Base-by-base conservation (phyloP, 139 green algal genomes). In the Micractinium conductrix region DNA sequence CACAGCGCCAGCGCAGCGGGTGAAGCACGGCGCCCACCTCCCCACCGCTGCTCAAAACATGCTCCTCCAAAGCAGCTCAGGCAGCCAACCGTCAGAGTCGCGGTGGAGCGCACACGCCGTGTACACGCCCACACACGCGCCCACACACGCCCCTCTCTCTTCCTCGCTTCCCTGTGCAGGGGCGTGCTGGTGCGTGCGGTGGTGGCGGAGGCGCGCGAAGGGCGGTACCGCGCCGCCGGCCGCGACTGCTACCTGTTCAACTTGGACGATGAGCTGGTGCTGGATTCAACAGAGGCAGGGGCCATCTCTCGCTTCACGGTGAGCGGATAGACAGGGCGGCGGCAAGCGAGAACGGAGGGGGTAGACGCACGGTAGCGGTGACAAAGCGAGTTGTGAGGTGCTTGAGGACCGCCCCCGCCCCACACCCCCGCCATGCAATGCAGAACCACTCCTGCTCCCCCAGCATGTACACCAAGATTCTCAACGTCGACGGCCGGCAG, bases 241-340 rank as follows among this genome's bases (percentile, higher is more conserved):
- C 92, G 87, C 28, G 96, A 99, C 92, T 97, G 94, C 88, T 99
- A 97, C 91, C 89, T 99, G 38, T 98, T 99, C 86, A 91, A 92
- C 55, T 69, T 95, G 37, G 93, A 93, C 55, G 91, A 96, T 24
- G 79, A 91, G 12, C 74, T 88, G 1, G 94, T 99, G 33, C 87
- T 98, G 12, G 96, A 99, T 83, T 89, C 91, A 43, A 99, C 96
- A 2, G 82, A 87, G 63, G 37, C 38, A 10, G 96, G 96, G 44
- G 89, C 85, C 75, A 93, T 95, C 44, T 91, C 70, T 28, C 92
- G 96, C 48, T 98, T 99, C 90, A 96, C 93, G 79, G 90, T 93
- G 81, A 58, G 40, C n/a, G 24, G 4, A 65, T 22, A n/a, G n/a
- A 43, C 22, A 9, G 21, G 53, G 48, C 22, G 22, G 50, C 50